Evolutionary conservation across 1,284 basidiomycete species (phyloP).

Genomic region (Microbotryum intermedium): DNA sequence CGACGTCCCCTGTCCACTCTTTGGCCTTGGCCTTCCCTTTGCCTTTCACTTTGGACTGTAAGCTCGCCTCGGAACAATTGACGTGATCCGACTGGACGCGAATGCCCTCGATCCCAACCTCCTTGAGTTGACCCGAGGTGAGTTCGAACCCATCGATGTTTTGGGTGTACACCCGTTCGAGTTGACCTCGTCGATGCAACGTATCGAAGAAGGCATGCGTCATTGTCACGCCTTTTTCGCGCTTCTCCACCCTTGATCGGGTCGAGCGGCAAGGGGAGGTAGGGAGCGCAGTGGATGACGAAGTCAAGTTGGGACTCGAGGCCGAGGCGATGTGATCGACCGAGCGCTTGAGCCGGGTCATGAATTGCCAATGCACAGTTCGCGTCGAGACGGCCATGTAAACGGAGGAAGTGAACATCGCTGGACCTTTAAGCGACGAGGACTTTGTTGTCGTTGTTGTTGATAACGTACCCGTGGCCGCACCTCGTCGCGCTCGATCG

Average conservation of each 20-base stretch:
- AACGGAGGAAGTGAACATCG: constrained; percentile 55
- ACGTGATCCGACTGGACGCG: too few relatives aligned
- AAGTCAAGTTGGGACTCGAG: constrained; percentile 4
- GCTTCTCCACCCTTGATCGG: constrained; percentile 61
- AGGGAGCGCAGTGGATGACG: not conserved
- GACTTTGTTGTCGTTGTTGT: too few relatives aligned
- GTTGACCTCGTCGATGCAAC: constrained; percentile 9
- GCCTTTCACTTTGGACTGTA: not conserved
- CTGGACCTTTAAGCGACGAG: too few relatives aligned
- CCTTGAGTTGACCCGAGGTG: constrained; percentile 1
- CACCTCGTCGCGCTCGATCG: not conserved
- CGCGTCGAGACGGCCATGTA: constrained; percentile 40
- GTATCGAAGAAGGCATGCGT: constrained; percentile 17
- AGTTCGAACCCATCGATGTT: constrained; percentile 24
- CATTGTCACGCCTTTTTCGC: constrained; percentile 53
- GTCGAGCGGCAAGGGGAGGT: not conserved
- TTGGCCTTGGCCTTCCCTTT: constrained; percentile 18
- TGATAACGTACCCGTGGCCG: too few relatives aligned
- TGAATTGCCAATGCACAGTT: constrained; percentile 2
- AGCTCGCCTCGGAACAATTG: too few relatives aligned
- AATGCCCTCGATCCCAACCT: constrained; percentile 11
- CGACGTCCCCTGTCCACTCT: constrained; percentile 14
- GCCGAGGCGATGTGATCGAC: constrained; percentile 12
- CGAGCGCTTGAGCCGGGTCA: constrained; percentile 57
- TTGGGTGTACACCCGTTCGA: constrained; percentile 19